Conservation (phyloP, 148 eudicot genomes). For the Chenopodium berlandieri region DNA sequence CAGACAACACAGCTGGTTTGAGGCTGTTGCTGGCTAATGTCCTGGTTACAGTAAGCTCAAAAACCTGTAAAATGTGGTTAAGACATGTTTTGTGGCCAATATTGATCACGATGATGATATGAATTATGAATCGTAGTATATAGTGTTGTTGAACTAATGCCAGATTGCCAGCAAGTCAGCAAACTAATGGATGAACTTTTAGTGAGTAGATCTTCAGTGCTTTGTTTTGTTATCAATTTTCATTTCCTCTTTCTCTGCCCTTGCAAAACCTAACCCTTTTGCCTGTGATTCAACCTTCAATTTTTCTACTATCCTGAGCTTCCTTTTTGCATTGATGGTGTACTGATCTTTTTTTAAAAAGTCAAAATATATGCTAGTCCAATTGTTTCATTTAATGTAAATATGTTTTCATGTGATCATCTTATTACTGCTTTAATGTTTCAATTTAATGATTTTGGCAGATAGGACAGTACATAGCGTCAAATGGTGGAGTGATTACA, state of each 20-base stretch:
- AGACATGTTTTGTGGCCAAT: no score
- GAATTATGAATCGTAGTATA: no score
- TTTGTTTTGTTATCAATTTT: background rate
- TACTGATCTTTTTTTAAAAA: background rate
- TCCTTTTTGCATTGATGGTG: background rate
- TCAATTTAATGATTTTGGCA: slow-evolving; percentile 29
- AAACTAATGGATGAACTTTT: no score
- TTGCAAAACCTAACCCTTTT: background rate
- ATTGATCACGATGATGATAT: no score
- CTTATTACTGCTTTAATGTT: background rate
- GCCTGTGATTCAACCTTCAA: background rate
- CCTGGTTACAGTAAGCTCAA: no score
- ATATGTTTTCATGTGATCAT: background rate
- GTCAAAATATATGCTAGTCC: background rate
- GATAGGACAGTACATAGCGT: slow-evolving; percentile 83
- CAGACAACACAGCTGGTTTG: no score
- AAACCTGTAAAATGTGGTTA: no score
- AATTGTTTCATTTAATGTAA: slow-evolving; percentile 3
- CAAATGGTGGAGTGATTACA: slow-evolving; percentile 87
- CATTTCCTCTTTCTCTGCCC: background rate
- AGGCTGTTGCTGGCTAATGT: no score
- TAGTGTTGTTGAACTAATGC: no score
- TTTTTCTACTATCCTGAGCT: background rate
- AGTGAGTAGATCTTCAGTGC: background rate
- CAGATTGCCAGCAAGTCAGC: no score